These are phyloP conservation scores for Apium graveolens DNA, from an alignment of 129 eudicot species.

Conservation along the genomic window DNA sequence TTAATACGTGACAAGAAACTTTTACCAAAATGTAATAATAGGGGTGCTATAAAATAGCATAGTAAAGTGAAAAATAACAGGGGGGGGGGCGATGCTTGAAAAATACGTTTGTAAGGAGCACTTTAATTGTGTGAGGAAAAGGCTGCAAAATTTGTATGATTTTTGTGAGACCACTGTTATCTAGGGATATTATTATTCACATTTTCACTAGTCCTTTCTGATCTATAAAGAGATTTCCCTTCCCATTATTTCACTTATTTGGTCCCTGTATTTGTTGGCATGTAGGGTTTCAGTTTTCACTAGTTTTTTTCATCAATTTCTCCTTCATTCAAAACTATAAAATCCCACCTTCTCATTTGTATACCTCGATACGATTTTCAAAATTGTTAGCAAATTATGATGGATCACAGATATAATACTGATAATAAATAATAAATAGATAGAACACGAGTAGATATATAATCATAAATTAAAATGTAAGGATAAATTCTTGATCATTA, in stretches of 20 bases:
- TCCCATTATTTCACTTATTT: slow-evolving; percentile 6
- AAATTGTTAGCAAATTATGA: no score
- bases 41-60: no score
- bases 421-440: no score
- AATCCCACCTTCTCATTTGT: no score
- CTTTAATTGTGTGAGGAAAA: not conserved
- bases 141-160: slow-evolving; percentile 1
- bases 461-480: no score
- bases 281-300: slow-evolving; percentile 2
- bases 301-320: not conserved
- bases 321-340: not conserved
- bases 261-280: not conserved
- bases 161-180: not conserved
- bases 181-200: not conserved
- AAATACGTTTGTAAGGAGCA: not conserved
- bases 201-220: not conserved
- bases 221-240: slow-evolving; percentile 1
- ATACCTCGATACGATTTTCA: no score
- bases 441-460: no score
- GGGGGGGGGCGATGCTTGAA: not conserved
- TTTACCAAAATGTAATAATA: not conserved
- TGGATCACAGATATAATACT: no score
- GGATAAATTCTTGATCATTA: no score
- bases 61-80: not conserved
- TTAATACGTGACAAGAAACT: not conserved